phyloP scores from a whole-genome alignment of 805 yeast genomes.

The Pichia phayaonensis region DNA sequence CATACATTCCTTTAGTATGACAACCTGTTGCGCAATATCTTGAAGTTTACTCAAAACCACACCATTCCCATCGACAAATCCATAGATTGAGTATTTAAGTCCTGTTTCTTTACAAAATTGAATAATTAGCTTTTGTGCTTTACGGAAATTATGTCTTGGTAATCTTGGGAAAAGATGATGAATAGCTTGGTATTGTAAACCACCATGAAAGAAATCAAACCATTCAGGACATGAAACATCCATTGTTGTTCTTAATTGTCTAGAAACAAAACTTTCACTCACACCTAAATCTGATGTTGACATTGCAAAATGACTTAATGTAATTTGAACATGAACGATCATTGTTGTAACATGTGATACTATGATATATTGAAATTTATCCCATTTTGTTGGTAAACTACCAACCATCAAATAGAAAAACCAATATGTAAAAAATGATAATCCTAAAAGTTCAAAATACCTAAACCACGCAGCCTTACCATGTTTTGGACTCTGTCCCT shows the following conservation, averaged over 20 bases:
- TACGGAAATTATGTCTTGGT: conserved; percentile 81
- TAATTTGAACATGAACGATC: conserved; percentile 92
- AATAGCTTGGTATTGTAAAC: conserved; percentile 84
- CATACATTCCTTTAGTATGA: conserved; percentile 66
- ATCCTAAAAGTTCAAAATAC: conserved; percentile 67
- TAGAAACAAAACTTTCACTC: conserved; percentile 67
- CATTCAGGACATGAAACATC: conserved; percentile 91
- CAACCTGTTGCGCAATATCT: conserved; percentile 74
- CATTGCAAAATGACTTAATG: conserved; percentile 88
- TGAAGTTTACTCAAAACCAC: conserved; percentile 61
- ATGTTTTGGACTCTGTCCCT: conserved; percentile 70
- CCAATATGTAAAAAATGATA: conserved; percentile 70
- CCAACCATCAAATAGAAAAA: conserved; percentile 61
- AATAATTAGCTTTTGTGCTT: conserved; percentile 63
- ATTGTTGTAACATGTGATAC: conserved; percentile 75
- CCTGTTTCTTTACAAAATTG: conserved; percentile 74
- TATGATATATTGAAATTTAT: conserved; percentile 53
- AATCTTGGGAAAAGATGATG: conserved; percentile 86
- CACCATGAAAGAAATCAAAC: conserved; percentile 89
- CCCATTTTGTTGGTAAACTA: conserved; percentile 43
- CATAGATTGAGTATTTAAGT: conserved; percentile 73
- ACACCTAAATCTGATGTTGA: conserved; percentile 81
- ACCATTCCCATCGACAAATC: conserved; percentile 71
- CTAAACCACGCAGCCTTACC: conserved; percentile 87
- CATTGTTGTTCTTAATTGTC: conserved; percentile 88